Evolutionary conservation across 2,329 filamentous ascomycete species (phyloP), one percentile per base, ranked within the genome.

Genomic region (Botrytis medusae): DNA sequence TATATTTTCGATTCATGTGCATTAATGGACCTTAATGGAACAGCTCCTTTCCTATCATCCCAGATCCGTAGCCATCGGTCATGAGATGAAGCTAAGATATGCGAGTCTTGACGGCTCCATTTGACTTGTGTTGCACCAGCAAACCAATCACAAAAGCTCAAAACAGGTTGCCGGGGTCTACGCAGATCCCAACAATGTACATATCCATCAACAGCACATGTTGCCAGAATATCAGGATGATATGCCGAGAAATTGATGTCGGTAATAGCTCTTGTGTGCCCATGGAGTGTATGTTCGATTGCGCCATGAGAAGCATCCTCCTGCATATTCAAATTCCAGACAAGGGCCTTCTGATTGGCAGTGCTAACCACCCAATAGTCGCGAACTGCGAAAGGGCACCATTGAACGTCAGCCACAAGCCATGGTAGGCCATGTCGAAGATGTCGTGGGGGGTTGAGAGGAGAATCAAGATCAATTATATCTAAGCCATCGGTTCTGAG

Each of bases 211-310:
- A 98, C 93, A 5, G 94, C 93, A 81, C 94, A 98, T 0, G 95
- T 97, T 16, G 94, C 93, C 25, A 98, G 88, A 61, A 95, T 86
- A 80, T 98, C 95, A 0, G 94, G 93, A 80, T 98, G 93, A 78
- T 97, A 93, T 8, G 95, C 94, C 0, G 94, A 97, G 82, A 97
- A 98, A 82, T 98, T 98, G 82, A 98, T 94, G 81, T 98, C 95
- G 12, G 95, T 98, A 77, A 98, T 98, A 75, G 95, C 94, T 77
- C 95, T 89, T 63, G 90, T 93, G 82, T 93, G 95, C 2, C 91
- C 94, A 79, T 97, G 92, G 22, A 98, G 86, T 20, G 94, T 95
- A 82, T 95, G 92, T 81, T 98, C 93, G 75, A 98, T 94, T 59
- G 90, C 88, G 3, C 89, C 89, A 10, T 87, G 86, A 40, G 85